A percentile compares a stretch with the other conserved stretches of the same genome.
Conservation (phyloP, 768 basidiomycete genomes). For the Leccinum sublutescens region DNA sequence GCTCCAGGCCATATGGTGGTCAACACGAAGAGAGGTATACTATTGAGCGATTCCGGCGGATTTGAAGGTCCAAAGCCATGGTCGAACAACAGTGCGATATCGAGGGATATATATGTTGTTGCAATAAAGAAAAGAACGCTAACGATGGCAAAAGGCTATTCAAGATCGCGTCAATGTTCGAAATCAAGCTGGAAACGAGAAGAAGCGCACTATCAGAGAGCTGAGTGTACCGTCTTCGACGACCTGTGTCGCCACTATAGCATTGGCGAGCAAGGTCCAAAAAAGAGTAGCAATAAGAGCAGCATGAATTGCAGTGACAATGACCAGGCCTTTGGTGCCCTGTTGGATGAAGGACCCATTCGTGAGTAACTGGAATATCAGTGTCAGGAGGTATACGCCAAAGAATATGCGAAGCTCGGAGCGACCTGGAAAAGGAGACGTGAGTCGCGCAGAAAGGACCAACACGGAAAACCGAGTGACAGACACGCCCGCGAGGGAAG, state of each 20-base stretch:
- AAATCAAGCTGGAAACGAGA: neutral
- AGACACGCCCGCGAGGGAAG: neutral
- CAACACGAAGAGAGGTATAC: slow-evolving; percentile 77
- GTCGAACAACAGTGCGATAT: slow-evolving; percentile 71
- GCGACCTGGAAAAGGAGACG: slow-evolving; percentile 45
- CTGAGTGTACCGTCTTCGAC: slow-evolving; percentile 88
- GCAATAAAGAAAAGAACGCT: slow-evolving; percentile 60
- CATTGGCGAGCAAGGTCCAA: slow-evolving; percentile 77
- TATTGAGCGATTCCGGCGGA: slow-evolving; percentile 55
- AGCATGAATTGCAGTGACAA: slow-evolving; percentile 75
- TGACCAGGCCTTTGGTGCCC: slow-evolving; percentile 67
- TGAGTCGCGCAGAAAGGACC: neutral
- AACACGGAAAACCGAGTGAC: neutral
- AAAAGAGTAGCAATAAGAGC: slow-evolving; percentile 75
- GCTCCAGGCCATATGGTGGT: slow-evolving; percentile 76
- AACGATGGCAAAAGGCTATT: slow-evolving; percentile 63
- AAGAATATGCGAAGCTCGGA: slow-evolving; percentile 70
- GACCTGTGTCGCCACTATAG: slow-evolving; percentile 78
- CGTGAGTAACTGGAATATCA: slow-evolving; percentile 78
- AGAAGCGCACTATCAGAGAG: slow-evolving; percentile 56
- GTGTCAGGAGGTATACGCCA: slow-evolving; percentile 62
- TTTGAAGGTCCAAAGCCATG: slow-evolving; percentile 55
- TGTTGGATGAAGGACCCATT: slow-evolving; percentile 79
- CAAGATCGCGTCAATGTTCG: neutral
- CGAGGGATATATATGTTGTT: slow-evolving; percentile 82